These are phyloP conservation scores for Huntiella abstrusa DNA, from an alignment of 2,329 filamentous ascomycete genomes.

Conservation along the genomic window DNA sequence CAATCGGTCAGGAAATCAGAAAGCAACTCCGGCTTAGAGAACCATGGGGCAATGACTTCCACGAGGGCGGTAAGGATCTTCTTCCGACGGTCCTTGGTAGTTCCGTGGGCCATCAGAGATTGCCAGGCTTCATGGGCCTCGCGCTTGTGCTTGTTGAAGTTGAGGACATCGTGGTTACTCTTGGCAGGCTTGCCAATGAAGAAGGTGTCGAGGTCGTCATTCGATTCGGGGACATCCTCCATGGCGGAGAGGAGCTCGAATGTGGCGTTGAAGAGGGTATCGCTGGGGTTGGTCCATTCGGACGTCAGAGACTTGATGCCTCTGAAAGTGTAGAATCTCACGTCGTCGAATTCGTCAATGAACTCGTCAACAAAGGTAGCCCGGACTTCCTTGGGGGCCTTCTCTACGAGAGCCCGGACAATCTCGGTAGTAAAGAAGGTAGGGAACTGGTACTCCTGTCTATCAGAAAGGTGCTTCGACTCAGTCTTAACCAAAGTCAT, in stretches of 20 bases:
- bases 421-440: slow-evolving; percentile 7
- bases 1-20: slow-evolving; percentile 96
- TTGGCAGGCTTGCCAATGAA: slow-evolving; percentile 47
- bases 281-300: slow-evolving; percentile 15
- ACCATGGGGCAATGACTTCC: slow-evolving; percentile 70
- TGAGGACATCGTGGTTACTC: slow-evolving; percentile 46
- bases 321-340: slow-evolving; percentile 66
- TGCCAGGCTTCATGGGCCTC: slow-evolving; percentile 78
- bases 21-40: slow-evolving; percentile 68
- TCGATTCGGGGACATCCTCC: slow-evolving; percentile 49
- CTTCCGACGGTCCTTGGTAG: slow-evolving; percentile 61
- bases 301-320: slow-evolving; percentile 35
- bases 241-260: slow-evolving; percentile 47
- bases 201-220: slow-evolving; percentile 48
- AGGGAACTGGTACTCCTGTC: slow-evolving; percentile 50
- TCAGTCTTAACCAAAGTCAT: slow-evolving; percentile 79
- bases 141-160: slow-evolving; percentile 53
- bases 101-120: slow-evolving; percentile 46
- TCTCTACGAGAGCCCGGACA: slow-evolving; percentile 36
- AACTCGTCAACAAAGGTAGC: slow-evolving; percentile 62
- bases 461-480: slow-evolving; percentile 39
- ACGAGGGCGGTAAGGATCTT: slow-evolving; percentile 56
- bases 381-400: slow-evolving; percentile 38
- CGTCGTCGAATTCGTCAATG: slow-evolving; percentile 62
- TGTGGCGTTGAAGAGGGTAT: slow-evolving; percentile 30